Evolutionary conservation across 2,329 filamentous ascomycete genomes (phyloP).

Genomic region (Tolypocladium amazonense): DNA sequence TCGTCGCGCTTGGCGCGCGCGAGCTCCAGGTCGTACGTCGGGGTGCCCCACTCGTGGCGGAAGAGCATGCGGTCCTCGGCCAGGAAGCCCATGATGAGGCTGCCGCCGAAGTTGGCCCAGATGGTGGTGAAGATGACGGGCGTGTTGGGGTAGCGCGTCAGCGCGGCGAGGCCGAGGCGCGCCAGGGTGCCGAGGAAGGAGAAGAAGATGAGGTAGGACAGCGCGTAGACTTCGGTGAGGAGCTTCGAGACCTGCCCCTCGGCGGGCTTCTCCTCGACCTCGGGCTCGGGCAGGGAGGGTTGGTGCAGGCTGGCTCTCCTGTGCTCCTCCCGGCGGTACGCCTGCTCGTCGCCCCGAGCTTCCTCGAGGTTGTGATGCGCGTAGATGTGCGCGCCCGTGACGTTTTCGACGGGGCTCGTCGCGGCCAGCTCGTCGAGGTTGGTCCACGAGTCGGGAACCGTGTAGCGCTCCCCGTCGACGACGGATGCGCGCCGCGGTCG

Average conservation of each 20-base stretch:
- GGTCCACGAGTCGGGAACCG: constrained; percentile 20
- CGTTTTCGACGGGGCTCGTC: constrained; percentile 14
- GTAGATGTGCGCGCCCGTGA: constrained; percentile 4
- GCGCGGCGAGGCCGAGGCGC: constrained; percentile 65
- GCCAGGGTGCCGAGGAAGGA: constrained; percentile 76
- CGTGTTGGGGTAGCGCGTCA: constrained; percentile 70
- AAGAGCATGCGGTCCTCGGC: constrained; percentile 70
- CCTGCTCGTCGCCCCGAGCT: constrained; percentile 4
- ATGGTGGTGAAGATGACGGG: constrained; percentile 65
- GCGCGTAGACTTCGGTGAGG: constrained; percentile 54
- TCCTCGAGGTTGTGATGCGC: constrained; percentile 8
- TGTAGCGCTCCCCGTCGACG: constrained; percentile 5
- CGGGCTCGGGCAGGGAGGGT: not conserved
- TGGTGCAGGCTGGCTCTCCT: not conserved
- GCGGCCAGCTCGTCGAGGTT: constrained; percentile 33
- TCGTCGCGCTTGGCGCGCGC: constrained; percentile 22
- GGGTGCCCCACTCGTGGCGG: constrained; percentile 50
- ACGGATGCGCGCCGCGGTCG: not conserved
- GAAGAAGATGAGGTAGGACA: constrained; percentile 79
- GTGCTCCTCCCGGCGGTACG: constrained; percentile 1
- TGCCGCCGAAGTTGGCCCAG: constrained; percentile 83
- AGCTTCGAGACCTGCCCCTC: constrained; percentile 30
- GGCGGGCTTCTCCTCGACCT: constrained; percentile 1
- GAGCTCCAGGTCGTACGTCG: constrained; percentile 25
- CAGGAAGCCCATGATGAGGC: constrained; percentile 76